These are phyloP conservation scores for Arctium lappa DNA, from an alignment of 129 eudicot genomes.

Conservation along the genomic window DNA sequence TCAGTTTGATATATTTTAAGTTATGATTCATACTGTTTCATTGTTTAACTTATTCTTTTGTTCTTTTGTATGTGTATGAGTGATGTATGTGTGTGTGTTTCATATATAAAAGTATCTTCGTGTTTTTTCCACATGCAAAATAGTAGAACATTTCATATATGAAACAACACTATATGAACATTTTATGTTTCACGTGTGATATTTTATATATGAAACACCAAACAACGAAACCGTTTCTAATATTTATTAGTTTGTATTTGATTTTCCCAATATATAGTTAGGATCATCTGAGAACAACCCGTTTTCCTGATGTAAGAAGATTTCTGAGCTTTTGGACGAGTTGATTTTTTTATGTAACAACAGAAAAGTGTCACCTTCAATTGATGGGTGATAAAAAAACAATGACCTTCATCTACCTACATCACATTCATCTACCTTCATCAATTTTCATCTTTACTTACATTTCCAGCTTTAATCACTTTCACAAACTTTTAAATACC, in stretches of 20 bases:
- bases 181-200: neutral
- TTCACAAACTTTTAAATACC: neutral
- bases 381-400: neutral
- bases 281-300: neutral
- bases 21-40: neutral
- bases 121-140: neutral
- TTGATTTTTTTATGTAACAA: neutral
- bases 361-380: neutral
- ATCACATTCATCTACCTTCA: too few species aligned
- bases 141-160: neutral
- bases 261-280: too few species aligned
- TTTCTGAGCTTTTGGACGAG: neutral
- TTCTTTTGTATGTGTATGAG: neutral
- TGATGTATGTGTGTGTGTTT: neutral
- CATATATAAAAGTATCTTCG: neutral
- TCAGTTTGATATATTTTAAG: too few species aligned
- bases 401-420: neutral
- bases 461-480: too few species aligned
- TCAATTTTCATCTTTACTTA: too few species aligned
- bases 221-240: too few species aligned
- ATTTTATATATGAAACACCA: neutral
- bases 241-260: neutral
- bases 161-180: neutral
- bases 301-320: too few species aligned
- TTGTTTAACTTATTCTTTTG: neutral